Conservation (phyloP, 106 monocot species). For the Dactylorhiza incarnata region DNA sequence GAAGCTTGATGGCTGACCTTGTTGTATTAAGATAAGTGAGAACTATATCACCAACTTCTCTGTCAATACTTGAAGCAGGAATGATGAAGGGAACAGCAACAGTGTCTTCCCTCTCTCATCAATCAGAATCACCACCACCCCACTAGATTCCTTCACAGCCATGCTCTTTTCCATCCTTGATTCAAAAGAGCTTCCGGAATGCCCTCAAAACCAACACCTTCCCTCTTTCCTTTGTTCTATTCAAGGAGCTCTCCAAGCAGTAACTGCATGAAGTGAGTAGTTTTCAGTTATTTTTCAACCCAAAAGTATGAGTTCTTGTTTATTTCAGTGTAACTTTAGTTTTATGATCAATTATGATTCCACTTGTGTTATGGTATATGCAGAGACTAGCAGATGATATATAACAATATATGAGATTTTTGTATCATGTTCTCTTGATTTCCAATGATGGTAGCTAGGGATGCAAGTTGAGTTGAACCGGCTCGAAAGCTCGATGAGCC, state of each 20-base stretch:
- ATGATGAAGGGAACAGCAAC: constrained; percentile 59
- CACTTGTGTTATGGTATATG: too few species aligned
- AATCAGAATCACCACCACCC: constrained; percentile 72
- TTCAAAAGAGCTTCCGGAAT: constrained; percentile 46
- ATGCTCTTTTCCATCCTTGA: constrained; percentile 53
- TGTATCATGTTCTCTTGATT: too few species aligned
- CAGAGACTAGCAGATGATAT: too few species aligned
- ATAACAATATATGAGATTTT: too few species aligned
- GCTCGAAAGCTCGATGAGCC: too few species aligned
- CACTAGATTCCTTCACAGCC: constrained; percentile 55
- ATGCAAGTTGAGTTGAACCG: too few species aligned
- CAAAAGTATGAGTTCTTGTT: too few species aligned
- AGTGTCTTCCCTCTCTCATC: constrained; percentile 57
- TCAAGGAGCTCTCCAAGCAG: constrained; percentile 77
- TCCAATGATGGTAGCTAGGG: too few species aligned
- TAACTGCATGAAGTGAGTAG: constrained; percentile 25
- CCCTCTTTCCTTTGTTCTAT: constrained; percentile 56
- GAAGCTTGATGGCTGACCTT: constrained; percentile 30
- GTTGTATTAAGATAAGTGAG: constrained; percentile 57
- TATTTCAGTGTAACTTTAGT: too few species aligned
- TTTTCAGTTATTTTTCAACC: too few species aligned
- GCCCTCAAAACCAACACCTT: constrained; percentile 65
- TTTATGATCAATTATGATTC: too few species aligned
- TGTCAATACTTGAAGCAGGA: constrained; percentile 52
- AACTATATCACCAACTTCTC: constrained; percentile 31